A percentile compares a stretch with the other conserved stretches of the same genome.
Evolutionary conservation across 768 basidiomycete genomes (phyloP).

Genomic region (Collybia sordida): DNA sequence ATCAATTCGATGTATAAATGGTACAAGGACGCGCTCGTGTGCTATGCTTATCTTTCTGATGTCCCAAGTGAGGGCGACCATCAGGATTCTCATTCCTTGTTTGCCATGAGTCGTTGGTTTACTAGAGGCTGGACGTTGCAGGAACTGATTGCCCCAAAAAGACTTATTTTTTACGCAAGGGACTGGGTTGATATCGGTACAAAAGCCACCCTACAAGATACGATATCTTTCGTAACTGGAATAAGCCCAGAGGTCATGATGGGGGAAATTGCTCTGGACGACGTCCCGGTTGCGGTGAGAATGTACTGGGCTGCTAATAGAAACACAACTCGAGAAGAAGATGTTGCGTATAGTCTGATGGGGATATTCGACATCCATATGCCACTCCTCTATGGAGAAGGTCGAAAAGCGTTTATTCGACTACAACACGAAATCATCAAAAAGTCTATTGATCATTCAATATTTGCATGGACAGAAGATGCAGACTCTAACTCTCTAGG

Average conservation of each 20-base stretch:
- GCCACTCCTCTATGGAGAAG: constrained; percentile 4
- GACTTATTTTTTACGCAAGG: background rate
- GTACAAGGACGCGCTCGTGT: background rate
- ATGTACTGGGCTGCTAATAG: constrained; percentile 2
- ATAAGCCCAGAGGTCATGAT: background rate
- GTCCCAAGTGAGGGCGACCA: background rate
- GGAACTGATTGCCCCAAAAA: background rate
- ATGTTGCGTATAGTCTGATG: constrained; percentile 3
- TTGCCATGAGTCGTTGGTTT: too few species aligned
- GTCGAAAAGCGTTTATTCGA: background rate
- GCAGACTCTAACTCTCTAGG: too few species aligned
- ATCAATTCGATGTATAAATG: background rate
- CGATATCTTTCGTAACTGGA: background rate
- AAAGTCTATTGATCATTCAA: background rate
- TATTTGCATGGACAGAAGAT: background rate
- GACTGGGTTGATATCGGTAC: background rate
- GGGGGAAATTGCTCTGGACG: background rate
- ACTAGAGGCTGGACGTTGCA: background rate
- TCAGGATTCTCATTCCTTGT: too few species aligned
- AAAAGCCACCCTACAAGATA: background rate
- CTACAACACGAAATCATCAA: background rate
- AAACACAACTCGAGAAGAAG: constrained; percentile 1
- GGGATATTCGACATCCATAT: constrained; percentile 1
- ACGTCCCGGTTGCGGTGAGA: background rate
- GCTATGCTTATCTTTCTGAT: background rate